Evolutionary conservation across 106 monocot species (phyloP), one percentile per base, ranked within the genome.

Genomic region (Iris macrosiphon): DNA sequence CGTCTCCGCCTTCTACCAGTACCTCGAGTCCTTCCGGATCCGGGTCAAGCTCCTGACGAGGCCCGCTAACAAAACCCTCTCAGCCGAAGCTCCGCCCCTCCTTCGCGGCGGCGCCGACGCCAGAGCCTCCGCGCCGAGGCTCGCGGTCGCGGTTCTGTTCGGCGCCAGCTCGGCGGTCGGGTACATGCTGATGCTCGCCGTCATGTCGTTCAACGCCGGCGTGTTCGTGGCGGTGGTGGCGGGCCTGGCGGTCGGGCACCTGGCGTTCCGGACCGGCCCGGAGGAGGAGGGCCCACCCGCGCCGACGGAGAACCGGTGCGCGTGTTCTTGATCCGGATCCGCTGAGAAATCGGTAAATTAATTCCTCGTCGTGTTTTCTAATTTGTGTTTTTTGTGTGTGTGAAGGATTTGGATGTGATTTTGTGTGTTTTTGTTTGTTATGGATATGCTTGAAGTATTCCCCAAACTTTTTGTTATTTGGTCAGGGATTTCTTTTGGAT

Each of bases 171-270:
- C 95, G 9, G 85, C 79, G 20, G 58, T 95, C 40, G 95, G 89
- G 28, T 89, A 95, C 75, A 61, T 95, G 41, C 76, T 95, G 48
- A 95, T 95, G 95, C 85, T 95, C 29, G 81, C 85, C 47, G 85
- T 95, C 25, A 95, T 95, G 95, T 95, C 95, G 37, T 95, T 82
- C 70, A 95, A 95, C 58, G 76, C 63, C 31, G 95, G 89, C 4
- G 89, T 95, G 21, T 82, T 95, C 49, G 15, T 85, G 35, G 73
- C 79, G 16, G 60, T 70, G 12, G 73, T 85, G 0, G 49, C 77
- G 3, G 89, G 95, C 38, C 60, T 95, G 9, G 49, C 75, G 18
- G 31, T 49, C 14, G 89, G 95, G n/a, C 89, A 95, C 55, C 45
- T 79, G 8, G 46, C 60, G n/a, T 95, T 89, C 61, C 53, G 89